A percentile compares a stretch with the other conserved stretches of the same genome.
Conservation (phyloP, 108 stramenopile species). For the Schizochytrium sp. region DNA sequence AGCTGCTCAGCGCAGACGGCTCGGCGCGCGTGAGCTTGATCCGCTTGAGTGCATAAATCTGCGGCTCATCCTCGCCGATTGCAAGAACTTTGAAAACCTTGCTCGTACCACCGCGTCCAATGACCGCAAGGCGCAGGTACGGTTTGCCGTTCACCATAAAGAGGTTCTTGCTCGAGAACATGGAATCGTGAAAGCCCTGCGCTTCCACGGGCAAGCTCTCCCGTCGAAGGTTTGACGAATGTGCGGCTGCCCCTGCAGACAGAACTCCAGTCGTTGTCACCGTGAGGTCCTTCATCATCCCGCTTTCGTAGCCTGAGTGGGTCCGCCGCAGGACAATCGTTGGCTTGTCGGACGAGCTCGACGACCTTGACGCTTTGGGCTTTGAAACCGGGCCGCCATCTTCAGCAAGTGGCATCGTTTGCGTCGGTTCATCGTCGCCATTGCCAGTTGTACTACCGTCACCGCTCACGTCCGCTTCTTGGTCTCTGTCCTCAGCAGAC, state of each 20-base stretch:
- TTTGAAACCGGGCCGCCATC: neutral
- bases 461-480: neutral
- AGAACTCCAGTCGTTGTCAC: neutral
- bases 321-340: neutral
- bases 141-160: conserved; percentile 65
- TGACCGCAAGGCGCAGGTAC: conserved; percentile 80
- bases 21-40: conserved; percentile 80
- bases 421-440: neutral
- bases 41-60: conserved; percentile 88
- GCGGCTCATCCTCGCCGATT: conserved; percentile 51
- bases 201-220: neutral
- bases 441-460: too few relatives aligned
- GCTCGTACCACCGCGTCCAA: conserved; percentile 91
- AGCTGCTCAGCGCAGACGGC: conserved; percentile 62
- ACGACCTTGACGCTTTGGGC: neutral
- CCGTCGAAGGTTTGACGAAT: neutral
- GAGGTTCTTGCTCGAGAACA: conserved; percentile 68
- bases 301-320: neutral
- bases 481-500: neutral
- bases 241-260: neutral
- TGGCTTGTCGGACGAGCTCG: neutral
- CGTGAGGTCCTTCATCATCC: neutral
- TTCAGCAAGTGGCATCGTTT: neutral
- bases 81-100: conserved; percentile 78
- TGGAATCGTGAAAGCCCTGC: conserved; percentile 26